These are phyloP conservation scores for Aschersonia sp. DNA, from an alignment of 2,329 filamentous ascomycete genomes.

Conservation along the genomic window DNA sequence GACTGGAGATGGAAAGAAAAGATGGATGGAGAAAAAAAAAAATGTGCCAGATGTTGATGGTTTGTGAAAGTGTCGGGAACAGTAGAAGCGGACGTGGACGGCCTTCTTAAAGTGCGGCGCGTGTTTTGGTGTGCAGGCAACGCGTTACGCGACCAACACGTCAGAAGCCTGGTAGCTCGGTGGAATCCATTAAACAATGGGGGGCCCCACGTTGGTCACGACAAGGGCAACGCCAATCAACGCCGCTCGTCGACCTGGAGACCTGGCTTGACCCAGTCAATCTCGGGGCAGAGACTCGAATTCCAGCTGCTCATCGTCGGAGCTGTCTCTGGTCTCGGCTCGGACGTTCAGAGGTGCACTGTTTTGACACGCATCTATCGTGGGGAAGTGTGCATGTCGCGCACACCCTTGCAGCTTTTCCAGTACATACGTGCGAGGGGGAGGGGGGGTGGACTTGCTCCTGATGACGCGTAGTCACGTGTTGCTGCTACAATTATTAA, in stretches of 20 bases:
- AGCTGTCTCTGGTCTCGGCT: constrained; percentile 1
- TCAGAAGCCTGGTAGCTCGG: constrained; percentile 8
- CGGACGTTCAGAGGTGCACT: not conserved
- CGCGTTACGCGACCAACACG: no score
- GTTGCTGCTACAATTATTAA: constrained; percentile 5
- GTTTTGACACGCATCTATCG: not conserved
- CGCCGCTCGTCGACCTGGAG: not conserved
- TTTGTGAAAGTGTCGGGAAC: no score
- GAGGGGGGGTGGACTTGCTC: not conserved
- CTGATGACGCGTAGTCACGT: constrained; percentile 10
- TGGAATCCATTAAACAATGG: constrained; percentile 14
- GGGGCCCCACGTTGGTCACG: constrained; percentile 6
- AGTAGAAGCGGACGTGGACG: constrained; percentile 7
- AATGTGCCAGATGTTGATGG: no score
- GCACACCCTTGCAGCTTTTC: not conserved
- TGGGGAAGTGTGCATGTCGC: constrained; percentile 2
- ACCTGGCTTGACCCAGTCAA: no score
- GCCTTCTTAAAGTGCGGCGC: constrained; percentile 21
- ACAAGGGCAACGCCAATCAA: not conserved
- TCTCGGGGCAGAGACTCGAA: not conserved
- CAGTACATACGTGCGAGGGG: not conserved
- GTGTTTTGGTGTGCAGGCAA: constrained; percentile 10
- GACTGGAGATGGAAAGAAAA: no score
- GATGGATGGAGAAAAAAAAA: constrained; percentile 7
- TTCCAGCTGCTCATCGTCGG: not conserved